These are phyloP conservation scores for Aspergillus spinulosporus DNA, from an alignment of 2,329 filamentous ascomycete species.

Conservation along the genomic window DNA sequence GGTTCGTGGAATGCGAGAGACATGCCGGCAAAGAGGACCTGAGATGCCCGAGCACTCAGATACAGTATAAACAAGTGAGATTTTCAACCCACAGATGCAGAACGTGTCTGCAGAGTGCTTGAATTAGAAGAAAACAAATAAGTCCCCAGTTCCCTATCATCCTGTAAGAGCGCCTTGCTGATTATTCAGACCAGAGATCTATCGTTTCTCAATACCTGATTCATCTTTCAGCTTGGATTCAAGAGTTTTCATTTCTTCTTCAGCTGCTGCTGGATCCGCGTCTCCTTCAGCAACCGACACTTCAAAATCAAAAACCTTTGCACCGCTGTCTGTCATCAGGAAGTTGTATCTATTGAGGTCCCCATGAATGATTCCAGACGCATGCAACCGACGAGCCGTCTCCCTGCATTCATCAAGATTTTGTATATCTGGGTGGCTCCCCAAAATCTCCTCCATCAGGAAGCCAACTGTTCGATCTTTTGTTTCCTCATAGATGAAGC, in stretches of 20 bases:
- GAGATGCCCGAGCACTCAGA: background rate
- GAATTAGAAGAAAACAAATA: too few relatives aligned
- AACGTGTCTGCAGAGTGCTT: too few relatives aligned
- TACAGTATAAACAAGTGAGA: too few relatives aligned
- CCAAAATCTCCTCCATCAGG: conserved; percentile 12
- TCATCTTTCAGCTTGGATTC: background rate
- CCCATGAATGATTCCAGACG: conserved; percentile 8
- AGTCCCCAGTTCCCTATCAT: background rate
- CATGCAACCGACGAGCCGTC: conserved; percentile 11
- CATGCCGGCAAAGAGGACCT: background rate
- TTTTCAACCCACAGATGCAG: too few relatives aligned
- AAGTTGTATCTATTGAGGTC: conserved; percentile 18
- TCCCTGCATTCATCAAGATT: conserved; percentile 9
- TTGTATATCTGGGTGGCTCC: conserved; percentile 2
- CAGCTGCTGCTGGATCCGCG: conserved; percentile 1
- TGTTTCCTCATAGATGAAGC: conserved; percentile 15
- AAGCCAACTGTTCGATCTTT: conserved; percentile 14
- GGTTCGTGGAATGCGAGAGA: too few relatives aligned
- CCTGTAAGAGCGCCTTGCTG: background rate
- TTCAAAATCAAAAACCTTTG: conserved; percentile 14
- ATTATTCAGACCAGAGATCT: background rate
- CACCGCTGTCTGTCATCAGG: conserved; percentile 9
- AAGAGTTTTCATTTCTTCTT: conserved; percentile 9
- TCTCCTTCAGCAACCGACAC: background rate
- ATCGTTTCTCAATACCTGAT: background rate